Evolutionary conservation across 108 stramenopile species (phyloP).

Genomic region (Discostella pseudostelligera): DNA sequence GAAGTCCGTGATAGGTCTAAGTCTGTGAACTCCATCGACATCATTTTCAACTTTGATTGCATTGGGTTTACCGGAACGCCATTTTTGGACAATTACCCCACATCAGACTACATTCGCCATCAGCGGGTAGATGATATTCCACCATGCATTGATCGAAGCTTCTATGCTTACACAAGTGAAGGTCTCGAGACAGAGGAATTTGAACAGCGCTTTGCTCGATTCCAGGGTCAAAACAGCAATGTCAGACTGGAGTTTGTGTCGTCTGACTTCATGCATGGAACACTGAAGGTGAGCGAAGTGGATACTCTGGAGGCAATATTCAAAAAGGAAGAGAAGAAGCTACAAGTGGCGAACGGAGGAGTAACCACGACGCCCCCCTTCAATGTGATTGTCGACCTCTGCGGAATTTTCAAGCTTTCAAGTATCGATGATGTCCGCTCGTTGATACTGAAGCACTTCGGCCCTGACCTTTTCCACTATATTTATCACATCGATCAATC

Average conservation of each 20-base stretch:
- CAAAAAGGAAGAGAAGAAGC: constrained; percentile 23
- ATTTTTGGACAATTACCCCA: constrained; percentile 58
- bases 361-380: constrained; percentile 26
- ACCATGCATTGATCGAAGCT: constrained; percentile 49
- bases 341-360: not conserved
- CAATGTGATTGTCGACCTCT: constrained; percentile 55
- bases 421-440: constrained; percentile 44
- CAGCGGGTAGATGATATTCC: constrained; percentile 52
- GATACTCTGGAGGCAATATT: constrained; percentile 49
- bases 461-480: constrained; percentile 49
- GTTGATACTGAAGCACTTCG: constrained; percentile 40
- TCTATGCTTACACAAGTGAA: constrained; percentile 56
- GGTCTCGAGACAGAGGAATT: constrained; percentile 25
- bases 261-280: constrained; percentile 52
- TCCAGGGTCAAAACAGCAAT: constrained; percentile 55
- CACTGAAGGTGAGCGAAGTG: constrained; percentile 47
- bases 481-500: constrained; percentile 57
- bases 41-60: constrained; percentile 59
- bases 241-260: constrained; percentile 46
- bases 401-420: constrained; percentile 57
- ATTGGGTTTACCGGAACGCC: constrained; percentile 61
- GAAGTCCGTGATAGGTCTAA: constrained; percentile 53
- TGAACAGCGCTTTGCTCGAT: constrained; percentile 34
- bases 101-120: constrained; percentile 50
- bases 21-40: constrained; percentile 53